Conservation (phyloP, 371 early-diverging fungal genomes). For the Mortierella sp. region DNA sequence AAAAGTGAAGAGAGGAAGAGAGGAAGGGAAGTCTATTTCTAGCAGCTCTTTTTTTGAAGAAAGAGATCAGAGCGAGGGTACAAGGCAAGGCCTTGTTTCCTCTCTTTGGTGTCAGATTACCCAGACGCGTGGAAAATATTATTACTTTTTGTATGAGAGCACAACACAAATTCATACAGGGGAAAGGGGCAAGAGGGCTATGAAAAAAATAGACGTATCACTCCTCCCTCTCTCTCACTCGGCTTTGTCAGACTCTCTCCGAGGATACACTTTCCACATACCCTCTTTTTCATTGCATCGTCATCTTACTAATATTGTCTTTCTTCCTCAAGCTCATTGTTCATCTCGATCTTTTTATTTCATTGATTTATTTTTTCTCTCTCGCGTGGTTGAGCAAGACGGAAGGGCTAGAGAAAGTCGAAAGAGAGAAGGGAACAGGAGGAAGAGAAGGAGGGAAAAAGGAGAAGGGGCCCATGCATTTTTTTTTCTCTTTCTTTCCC, state of each 20-base stretch:
- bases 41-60: background rate
- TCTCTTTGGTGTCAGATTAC: background rate
- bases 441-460: background rate
- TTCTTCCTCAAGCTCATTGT: background rate
- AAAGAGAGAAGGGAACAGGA: background rate
- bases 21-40: background rate
- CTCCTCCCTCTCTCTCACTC: background rate
- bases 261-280: background rate
- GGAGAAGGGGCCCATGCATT: background rate
- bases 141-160: background rate
- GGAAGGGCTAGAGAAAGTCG: too few relatives aligned
- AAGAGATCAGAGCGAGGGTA: background rate
- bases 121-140: slow-evolving; percentile 3
- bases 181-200: too few relatives aligned
- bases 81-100: background rate
- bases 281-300: background rate
- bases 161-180: too few relatives aligned
- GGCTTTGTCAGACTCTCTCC: background rate
- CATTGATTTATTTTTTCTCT: background rate
- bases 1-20: background rate
- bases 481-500: background rate
- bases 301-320: background rate
- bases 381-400: background rate
- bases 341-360: slow-evolving; percentile 1
- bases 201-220: background rate